Percentiles rank a stretch among this genome's conserved stretches.
Evolutionary conservation across 257 asterid species (phyloP).

Genomic region (Cinchona pubescens): DNA sequence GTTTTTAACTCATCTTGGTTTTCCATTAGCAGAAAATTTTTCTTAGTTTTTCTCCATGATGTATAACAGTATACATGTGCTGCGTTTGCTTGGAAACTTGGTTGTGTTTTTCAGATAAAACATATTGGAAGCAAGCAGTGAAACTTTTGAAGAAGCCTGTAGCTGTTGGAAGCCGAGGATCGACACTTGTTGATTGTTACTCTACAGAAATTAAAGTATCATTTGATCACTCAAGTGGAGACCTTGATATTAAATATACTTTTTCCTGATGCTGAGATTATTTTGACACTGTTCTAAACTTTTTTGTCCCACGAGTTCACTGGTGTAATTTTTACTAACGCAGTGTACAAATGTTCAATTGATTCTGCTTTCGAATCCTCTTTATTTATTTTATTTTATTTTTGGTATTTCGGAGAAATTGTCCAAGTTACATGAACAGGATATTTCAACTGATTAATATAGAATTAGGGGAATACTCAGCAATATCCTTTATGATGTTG

Average conservation of each 20-base stretch:
- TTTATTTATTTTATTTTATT: too few relatives aligned
- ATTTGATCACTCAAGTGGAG: constrained; percentile 64
- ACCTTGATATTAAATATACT: constrained; percentile 44
- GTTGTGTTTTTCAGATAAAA: constrained; percentile 43
- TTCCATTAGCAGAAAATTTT: too few relatives aligned
- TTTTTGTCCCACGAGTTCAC: not conserved
- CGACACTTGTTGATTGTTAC: constrained; percentile 17
- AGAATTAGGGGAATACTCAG: too few relatives aligned
- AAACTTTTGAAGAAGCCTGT: constrained; percentile 65
- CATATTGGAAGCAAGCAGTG: constrained; percentile 91
- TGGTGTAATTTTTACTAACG: not conserved
- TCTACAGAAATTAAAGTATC: constrained; percentile 50
- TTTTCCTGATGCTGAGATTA: constrained; percentile 25
- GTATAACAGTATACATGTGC: too few relatives aligned
- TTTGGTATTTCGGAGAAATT: not conserved
- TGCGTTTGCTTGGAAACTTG: not conserved
- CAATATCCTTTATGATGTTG: too few relatives aligned
- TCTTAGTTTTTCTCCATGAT: too few relatives aligned
- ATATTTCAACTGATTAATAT: too few relatives aligned
- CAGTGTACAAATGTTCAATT: not conserved
- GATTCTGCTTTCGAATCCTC: too few relatives aligned
- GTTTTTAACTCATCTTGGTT: too few relatives aligned
- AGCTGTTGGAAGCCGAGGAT: constrained; percentile 26
- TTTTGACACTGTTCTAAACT: not conserved
- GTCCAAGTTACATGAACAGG: not conserved